Base-by-base conservation (phyloP, 768 basidiomycete genomes). In the Pilatotrama ljubarskyi region DNA sequence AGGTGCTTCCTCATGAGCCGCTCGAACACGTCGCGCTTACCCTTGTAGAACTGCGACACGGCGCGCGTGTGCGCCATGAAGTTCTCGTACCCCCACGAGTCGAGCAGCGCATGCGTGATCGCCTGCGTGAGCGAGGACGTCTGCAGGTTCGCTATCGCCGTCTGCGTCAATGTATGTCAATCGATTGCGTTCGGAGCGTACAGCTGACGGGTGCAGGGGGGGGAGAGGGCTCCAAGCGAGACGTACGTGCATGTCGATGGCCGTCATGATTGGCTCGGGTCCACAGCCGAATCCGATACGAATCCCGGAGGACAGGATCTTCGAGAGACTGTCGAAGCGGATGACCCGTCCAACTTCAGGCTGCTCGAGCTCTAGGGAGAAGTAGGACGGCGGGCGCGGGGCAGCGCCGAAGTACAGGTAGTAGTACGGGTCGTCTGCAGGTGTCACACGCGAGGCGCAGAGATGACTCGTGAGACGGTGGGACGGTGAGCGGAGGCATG, bases 251-350 rank as follows among this genome's bases (percentile, higher is more conserved):
- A 83, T 76, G 70, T 95, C 90, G 51, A 96, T 88, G 3, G 82
- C 84, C 50, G 82, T 76, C 41, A 93, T 70, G 43, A 97, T 75
- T 6, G 80, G 74, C 47, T 79, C 81, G 15, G 95, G 93, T 3
- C 91, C 94, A 13, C 86, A 84, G 1, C 83, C 84, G 68, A 90
- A 94, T 11, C 94, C 94, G 61, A 95, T 82, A 24, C 91, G 84
- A 67, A 93, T 84, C 13, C 92, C 90, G 24, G 87, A 81, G 22
- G 86, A 87, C 40, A 88, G 79, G 50, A 96, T 79, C 77, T 98
- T 98, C 55, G 90, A 93, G 58, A 97, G 80, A 69, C 91, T 93
- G 70, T 98, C 95, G 71, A 97, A 94, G 48, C 95, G 85, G 32
- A 96, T 69, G 22, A 96, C 93, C 6, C 88, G 83, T 3, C 95